These are phyloP conservation scores for Linderniella brevidens DNA, from an alignment of 257 asterid genomes.

Conservation along the genomic window DNA sequence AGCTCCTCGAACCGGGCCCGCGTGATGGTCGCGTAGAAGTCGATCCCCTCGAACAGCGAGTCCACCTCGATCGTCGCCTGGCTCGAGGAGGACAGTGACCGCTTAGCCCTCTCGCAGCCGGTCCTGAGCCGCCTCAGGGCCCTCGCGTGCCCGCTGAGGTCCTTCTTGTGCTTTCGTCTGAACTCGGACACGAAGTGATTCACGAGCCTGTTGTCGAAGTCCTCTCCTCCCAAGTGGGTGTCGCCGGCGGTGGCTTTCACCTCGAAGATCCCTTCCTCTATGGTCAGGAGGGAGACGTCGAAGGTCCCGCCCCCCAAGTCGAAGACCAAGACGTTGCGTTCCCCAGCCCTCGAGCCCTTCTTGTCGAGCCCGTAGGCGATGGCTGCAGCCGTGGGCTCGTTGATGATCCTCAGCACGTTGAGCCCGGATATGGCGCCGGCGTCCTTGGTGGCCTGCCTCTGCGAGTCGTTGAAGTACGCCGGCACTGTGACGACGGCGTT, in stretches of 20 bases:
- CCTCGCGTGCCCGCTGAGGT: constrained; percentile 33
- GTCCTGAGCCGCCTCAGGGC: constrained; percentile 29
- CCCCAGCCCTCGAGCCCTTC: constrained; percentile 22
- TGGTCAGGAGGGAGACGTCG: constrained; percentile 40
- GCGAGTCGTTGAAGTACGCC: constrained; percentile 44
- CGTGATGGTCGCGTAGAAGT: constrained; percentile 32
- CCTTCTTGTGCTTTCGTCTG: constrained; percentile 34
- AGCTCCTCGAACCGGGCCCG: constrained; percentile 46
- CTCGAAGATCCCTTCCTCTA: constrained; percentile 48
- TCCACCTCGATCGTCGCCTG: constrained; percentile 45
- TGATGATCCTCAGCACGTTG: constrained; percentile 21
- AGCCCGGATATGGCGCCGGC: constrained; percentile 35
- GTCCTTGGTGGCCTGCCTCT: constrained; percentile 47
- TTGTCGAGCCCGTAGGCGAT: constrained; percentile 48
- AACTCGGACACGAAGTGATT: constrained; percentile 41
- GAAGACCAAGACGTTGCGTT: constrained; percentile 27
- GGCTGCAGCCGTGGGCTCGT: constrained; percentile 28
- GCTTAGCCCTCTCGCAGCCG: constrained; percentile 36
- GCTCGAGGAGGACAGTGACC: constrained; percentile 28
- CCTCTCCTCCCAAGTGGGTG: constrained; percentile 51
- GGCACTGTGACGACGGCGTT: constrained; percentile 46
- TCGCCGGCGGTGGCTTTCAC: constrained; percentile 50
- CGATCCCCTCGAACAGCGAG: constrained; percentile 36
- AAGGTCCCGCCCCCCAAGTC: constrained; percentile 51
- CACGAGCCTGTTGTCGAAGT: constrained; percentile 43